Evolutionary conservation across 768 basidiomycete species (phyloP), one percentile per base, ranked within the genome.

Genomic region (Boletellus emodensis): DNA sequence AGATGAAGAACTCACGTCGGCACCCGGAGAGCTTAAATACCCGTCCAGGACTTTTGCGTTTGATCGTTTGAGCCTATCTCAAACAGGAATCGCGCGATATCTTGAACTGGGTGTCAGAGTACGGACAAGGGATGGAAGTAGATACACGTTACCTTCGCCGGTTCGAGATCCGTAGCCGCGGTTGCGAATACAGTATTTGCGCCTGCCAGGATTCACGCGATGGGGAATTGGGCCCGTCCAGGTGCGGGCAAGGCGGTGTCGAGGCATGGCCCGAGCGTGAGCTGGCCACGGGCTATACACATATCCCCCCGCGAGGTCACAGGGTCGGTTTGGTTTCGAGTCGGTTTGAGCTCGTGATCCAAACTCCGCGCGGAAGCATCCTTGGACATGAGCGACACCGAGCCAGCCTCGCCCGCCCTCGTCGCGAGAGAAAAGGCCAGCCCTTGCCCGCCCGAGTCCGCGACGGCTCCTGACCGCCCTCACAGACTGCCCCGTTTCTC

Each of bases 401-500:
- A 78, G 48, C 66, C 71, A 1, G 71, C 71, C 26, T 72, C 73
- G 38, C 69, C 77, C 6, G 61, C 75, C 30, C 69, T 74, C 11
- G 68, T 82, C n/a, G 69, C 76, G 32, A 71, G 84, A 40, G 82
- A 83, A 65, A 84, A 83, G 70, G 83, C 24, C 24, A 26, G 24
- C 79, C n/a, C 24, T 44, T 46, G 20, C 6, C 1, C 3, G 14
- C 18, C 0, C 1, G 3, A 1, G 1, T 39, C 24, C 26, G 39
- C 6, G 7, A 10, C 6, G 0, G 3, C 10, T 36, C 6, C 45
- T 52, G 6, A 59, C 33, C 28, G 10, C 20, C 22, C 10, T 20
- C 13, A 30, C 55, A 90, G 89, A 88, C 84, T 6, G 77, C 84
- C 0, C 90, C 90, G 6, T 92, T 92, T 67, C 80, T 92, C 47